Conservation (phyloP, 2,329 filamentous ascomycete genomes). For the Neofusicoccum laricinum region DNA sequence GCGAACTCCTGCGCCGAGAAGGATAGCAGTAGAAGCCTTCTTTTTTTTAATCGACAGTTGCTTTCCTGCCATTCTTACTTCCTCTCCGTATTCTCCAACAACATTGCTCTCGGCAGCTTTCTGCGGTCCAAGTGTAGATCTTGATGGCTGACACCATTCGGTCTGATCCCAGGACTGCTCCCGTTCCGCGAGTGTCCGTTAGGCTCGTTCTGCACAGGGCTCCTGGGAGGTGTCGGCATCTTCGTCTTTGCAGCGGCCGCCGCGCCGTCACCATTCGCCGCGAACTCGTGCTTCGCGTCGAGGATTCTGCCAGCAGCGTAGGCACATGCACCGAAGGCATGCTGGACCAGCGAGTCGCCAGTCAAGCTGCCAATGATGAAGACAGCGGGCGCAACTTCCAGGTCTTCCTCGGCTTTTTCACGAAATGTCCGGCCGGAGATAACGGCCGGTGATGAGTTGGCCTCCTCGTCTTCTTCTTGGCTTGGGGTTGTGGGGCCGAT, state of each 20-base stretch:
- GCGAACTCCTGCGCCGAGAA: background rate
- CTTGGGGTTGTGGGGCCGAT: conserved; percentile 25
- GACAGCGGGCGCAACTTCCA: conserved; percentile 53
- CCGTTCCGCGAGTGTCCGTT: conserved; percentile 14
- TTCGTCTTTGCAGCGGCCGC: conserved; percentile 16
- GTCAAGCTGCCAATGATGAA: conserved; percentile 60
- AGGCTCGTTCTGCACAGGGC: background rate
- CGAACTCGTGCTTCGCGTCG: conserved; percentile 22
- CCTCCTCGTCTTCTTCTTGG: background rate
- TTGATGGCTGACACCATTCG: conserved; percentile 32
- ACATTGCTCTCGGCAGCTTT: conserved; percentile 31
- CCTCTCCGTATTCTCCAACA: conserved; percentile 20
- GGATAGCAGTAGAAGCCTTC: background rate
- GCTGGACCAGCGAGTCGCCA: conserved; percentile 59
- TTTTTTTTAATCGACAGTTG: background rate
- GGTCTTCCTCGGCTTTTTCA: conserved; percentile 48
- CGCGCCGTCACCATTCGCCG: conserved; percentile 21
- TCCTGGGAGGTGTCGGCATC: conserved; percentile 14
- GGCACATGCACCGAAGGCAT: conserved; percentile 58
- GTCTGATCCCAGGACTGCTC: conserved; percentile 24
- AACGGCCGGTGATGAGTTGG: conserved; percentile 22
- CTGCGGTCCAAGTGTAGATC: conserved; percentile 38
- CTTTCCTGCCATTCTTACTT: background rate
- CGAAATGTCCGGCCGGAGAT: conserved; percentile 55
- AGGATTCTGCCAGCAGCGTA: conserved; percentile 55